phyloP scores from a whole-genome alignment of 495 filamentous ascomycete genomes.

The Penicillium flavigenum region DNA sequence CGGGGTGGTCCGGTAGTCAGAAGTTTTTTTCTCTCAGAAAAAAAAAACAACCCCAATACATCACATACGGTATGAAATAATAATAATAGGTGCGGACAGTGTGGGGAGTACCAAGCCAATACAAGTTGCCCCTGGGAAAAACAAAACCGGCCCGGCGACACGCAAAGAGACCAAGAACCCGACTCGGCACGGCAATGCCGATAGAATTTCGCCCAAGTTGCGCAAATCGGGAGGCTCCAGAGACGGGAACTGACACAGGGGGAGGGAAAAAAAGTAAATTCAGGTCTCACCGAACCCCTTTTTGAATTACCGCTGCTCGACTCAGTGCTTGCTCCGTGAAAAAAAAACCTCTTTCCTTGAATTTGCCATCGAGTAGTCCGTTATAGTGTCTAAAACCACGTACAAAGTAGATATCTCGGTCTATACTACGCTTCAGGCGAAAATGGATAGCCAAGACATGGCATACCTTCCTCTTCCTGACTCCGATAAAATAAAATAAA shows the following conservation, averaged over 20 bases:
- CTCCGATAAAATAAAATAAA: slow-evolving; percentile 4
- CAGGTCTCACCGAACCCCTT: slow-evolving; percentile 18
- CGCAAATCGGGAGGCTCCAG: not conserved
- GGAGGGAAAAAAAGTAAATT: not conserved
- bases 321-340: slow-evolving; percentile 24
- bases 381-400: not conserved
- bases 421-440: not conserved
- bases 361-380: not conserved
- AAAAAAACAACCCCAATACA: not conserved
- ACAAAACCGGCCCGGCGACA: not conserved
- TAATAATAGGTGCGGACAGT: not conserved
- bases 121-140: not conserved
- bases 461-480: slow-evolving; percentile 5
- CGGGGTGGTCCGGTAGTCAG: slow-evolving; percentile 8
- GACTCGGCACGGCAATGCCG: slow-evolving; percentile 27
- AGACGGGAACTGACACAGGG: slow-evolving; percentile 6
- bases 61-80: not conserved
- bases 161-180: not conserved
- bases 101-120: slow-evolving; percentile 5
- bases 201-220: slow-evolving; percentile 8
- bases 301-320: slow-evolving; percentile 12
- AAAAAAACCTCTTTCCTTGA: slow-evolving; percentile 13
- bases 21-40: no score
- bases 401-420: not conserved
- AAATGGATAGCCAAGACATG: slow-evolving; percentile 1